These are phyloP conservation scores for Fraxinus velutina DNA, from an alignment of 305 asterid species.

Conservation along the genomic window DNA sequence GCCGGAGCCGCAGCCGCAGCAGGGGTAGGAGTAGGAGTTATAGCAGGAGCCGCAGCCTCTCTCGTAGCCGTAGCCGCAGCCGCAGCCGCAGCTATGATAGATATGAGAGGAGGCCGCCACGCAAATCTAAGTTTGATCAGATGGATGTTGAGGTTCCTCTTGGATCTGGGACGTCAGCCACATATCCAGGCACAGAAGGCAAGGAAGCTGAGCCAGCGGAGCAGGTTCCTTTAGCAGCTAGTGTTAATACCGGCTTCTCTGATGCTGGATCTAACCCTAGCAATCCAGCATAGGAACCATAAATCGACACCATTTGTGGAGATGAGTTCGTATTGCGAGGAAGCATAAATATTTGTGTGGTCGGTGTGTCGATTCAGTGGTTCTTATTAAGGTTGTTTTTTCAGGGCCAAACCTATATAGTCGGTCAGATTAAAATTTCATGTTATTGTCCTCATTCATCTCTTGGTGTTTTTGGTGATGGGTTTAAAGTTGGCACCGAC, in stretches of 20 bases:
- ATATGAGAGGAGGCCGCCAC: constrained; percentile 56
- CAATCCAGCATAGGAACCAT: constrained; percentile 28
- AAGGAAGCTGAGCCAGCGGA: constrained; percentile 30
- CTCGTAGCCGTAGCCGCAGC: background rate
- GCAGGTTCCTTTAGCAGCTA: constrained; percentile 22
- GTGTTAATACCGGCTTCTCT: constrained; percentile 16
- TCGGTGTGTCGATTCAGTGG: background rate
- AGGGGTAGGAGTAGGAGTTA: background rate
- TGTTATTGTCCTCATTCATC: background rate
- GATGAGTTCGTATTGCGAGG: background rate
- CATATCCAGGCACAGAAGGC: constrained; percentile 31
- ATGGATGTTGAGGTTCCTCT: constrained; percentile 44
- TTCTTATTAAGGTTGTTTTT: background rate
- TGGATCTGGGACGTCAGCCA: constrained; percentile 26
- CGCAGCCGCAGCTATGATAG: constrained; percentile 42
- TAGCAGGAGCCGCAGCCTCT: constrained; percentile 35
- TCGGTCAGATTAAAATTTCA: background rate
- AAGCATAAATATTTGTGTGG: background rate
- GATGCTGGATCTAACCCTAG: constrained; percentile 29
- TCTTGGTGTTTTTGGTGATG: background rate
- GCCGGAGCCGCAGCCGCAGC: constrained; percentile 29
- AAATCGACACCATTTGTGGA: constrained; percentile 1
- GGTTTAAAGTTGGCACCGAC: background rate
- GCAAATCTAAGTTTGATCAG: constrained; percentile 67
- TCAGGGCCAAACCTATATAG: background rate